phyloP scores from a whole-genome alignment of 352 stramenopile species.

The Bremia lactucae region DNA sequence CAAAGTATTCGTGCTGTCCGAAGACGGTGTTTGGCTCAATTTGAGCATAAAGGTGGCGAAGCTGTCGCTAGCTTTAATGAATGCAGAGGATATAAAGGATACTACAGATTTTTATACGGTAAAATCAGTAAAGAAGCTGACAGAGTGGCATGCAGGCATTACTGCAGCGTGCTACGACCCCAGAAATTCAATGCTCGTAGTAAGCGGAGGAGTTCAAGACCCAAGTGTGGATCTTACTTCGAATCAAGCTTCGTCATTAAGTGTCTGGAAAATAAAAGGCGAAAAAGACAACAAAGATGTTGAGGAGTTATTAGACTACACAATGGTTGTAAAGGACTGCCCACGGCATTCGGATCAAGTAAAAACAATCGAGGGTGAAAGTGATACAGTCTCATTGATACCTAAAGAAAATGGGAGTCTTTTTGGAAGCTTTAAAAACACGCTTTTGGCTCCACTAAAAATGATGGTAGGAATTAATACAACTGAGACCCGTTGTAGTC shows the following conservation, averaged over 20 bases:
- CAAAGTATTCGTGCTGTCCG: slow-evolving; percentile 33
- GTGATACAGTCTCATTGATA: background rate
- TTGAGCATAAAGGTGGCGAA: slow-evolving; percentile 41
- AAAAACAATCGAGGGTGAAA: background rate
- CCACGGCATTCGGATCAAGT: background rate
- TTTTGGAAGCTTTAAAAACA: slow-evolving; percentile 17
- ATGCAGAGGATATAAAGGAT: slow-evolving; percentile 4
- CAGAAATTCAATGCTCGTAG: slow-evolving; percentile 28
- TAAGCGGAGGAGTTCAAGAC: slow-evolving; percentile 43
- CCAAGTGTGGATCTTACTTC: slow-evolving; percentile 40
- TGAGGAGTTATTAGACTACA: slow-evolving; percentile 53
- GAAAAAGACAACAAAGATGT: slow-evolving; percentile 26
- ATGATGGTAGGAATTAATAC: slow-evolving; percentile 28
- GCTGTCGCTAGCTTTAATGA: slow-evolving; percentile 30
- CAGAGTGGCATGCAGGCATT: slow-evolving; percentile 50
- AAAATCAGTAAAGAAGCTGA: slow-evolving; percentile 29
- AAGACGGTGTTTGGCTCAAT: slow-evolving; percentile 30
- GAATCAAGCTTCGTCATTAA: slow-evolving; percentile 46
- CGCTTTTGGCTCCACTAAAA: slow-evolving; percentile 24
- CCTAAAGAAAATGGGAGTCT: slow-evolving; percentile 9
- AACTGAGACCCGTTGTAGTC: slow-evolving; percentile 8
- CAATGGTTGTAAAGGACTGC: slow-evolving; percentile 39
- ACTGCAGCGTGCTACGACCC: slow-evolving; percentile 34
- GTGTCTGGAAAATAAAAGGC: slow-evolving; percentile 40
- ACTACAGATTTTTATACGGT: slow-evolving; percentile 24